Conservation (phyloP, 2,329 filamentous ascomycete species). For the Chaetothyriales sp. region DNA sequence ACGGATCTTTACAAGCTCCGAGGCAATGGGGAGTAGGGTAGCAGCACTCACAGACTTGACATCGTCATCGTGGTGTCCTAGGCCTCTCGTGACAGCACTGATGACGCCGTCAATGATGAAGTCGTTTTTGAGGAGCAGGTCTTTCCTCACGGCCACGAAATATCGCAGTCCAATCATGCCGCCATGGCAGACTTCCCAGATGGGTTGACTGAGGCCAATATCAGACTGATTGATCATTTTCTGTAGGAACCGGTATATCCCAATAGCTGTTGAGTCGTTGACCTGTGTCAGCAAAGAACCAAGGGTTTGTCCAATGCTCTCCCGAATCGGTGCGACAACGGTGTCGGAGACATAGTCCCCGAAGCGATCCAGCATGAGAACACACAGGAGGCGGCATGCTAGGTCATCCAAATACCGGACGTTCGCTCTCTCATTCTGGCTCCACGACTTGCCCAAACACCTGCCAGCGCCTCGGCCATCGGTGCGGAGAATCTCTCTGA, state of each 20-base stretch:
- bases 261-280: slow-evolving; percentile 62
- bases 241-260: slow-evolving; percentile 72
- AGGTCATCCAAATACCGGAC: slow-evolving; percentile 83
- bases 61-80: slow-evolving; percentile 84
- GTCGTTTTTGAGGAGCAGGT: slow-evolving; percentile 69
- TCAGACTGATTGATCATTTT: slow-evolving; percentile 87
- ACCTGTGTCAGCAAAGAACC: slow-evolving; percentile 81
- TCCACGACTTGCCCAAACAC: slow-evolving; percentile 51
- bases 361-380: slow-evolving; percentile 94
- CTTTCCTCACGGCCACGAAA: slow-evolving; percentile 85
- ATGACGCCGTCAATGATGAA: slow-evolving; percentile 88
- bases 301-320: slow-evolving; percentile 87
- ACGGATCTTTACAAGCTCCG: slow-evolving; percentile 81
- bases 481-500: slow-evolving; percentile 81
- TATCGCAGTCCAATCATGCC: slow-evolving; percentile 96
- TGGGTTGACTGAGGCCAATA: slow-evolving; percentile 54
- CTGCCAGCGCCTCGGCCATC: slow-evolving; percentile 83
- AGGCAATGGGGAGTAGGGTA: slow-evolving; percentile 90
- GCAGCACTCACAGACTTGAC: slow-evolving; percentile 93
- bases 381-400: slow-evolving; percentile 85
- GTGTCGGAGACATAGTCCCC: slow-evolving; percentile 97
- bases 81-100: slow-evolving; percentile 82
- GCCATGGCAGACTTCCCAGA: slow-evolving; percentile 94
- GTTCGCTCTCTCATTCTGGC: slow-evolving; percentile 68
- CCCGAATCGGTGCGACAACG: slow-evolving; percentile 86